These are phyloP conservation scores for Chaetomiaceae sp. DNA, from an alignment of 2,329 filamentous ascomycete species.

Conservation along the genomic window DNA sequence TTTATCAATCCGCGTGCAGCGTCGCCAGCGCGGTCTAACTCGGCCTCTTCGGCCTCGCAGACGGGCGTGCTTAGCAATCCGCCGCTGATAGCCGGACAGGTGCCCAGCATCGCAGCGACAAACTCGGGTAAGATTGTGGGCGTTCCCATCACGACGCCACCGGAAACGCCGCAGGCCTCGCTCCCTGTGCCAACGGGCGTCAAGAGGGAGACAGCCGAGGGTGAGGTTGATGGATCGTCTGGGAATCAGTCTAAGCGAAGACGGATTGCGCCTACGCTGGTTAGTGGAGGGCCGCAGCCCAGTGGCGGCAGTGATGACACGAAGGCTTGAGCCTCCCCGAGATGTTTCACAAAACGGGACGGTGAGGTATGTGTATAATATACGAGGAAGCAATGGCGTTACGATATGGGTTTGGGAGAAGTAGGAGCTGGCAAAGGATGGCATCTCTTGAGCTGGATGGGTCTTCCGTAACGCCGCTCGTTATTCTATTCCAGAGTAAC, in stretches of 20 bases:
- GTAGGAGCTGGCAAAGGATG: not conserved
- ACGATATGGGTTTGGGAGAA: not conserved
- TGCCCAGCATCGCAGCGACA: slow-evolving; percentile 72
- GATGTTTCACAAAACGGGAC: not conserved
- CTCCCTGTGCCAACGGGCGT: slow-evolving; percentile 50
- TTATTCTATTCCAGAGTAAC: not conserved
- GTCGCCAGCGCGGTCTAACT: slow-evolving; percentile 81
- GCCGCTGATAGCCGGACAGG: slow-evolving; percentile 69
- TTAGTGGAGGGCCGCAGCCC: slow-evolving; percentile 32
- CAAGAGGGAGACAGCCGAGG: slow-evolving; percentile 56
- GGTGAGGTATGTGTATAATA: slow-evolving; percentile 1
- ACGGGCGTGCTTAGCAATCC: slow-evolving; percentile 68
- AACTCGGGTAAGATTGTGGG: slow-evolving; percentile 60
- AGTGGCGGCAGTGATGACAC: not conserved
- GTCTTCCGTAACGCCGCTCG: not conserved
- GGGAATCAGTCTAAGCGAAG: slow-evolving; percentile 60
- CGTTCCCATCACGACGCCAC: slow-evolving; percentile 80
- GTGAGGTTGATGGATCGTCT: slow-evolving; percentile 45
- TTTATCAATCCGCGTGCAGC: slow-evolving; percentile 63
- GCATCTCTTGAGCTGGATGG: not conserved
- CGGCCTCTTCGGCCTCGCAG: slow-evolving; percentile 49
- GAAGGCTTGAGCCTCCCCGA: not conserved
- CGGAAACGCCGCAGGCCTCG: slow-evolving; percentile 73
- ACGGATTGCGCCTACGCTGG: slow-evolving; percentile 63
- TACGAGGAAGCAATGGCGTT: slow-evolving; percentile 9